Conservation (phyloP, 2,329 filamentous ascomycete species). For the Zarea fungicola region DNA sequence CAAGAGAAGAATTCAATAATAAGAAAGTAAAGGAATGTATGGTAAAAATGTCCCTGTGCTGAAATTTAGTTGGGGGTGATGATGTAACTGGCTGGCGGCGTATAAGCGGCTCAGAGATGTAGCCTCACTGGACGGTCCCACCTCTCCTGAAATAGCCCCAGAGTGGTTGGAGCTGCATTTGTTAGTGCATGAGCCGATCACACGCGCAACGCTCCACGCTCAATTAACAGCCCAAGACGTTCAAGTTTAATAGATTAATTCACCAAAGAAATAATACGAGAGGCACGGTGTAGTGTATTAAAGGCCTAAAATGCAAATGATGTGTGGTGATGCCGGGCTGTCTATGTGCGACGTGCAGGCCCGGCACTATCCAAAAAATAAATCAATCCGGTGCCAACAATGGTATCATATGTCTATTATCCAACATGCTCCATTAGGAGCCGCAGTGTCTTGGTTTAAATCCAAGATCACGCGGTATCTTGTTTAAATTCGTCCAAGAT, state of each 20-base stretch:
- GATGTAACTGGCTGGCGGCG: background rate
- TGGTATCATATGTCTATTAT: constrained; percentile 10
- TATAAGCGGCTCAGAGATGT: constrained; percentile 1
- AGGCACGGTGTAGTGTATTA: background rate
- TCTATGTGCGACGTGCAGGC: background rate
- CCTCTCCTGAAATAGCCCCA: constrained; percentile 1
- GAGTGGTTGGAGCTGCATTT: background rate
- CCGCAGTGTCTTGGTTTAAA: no score
- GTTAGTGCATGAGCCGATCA: no score
- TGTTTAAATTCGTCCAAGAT: no score
- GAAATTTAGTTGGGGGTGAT: constrained; percentile 5
- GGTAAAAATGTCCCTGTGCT: background rate
- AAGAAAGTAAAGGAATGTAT: background rate
- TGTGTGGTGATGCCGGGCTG: background rate
- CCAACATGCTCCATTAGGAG: background rate
- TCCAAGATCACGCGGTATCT: no score
- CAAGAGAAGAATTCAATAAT: background rate
- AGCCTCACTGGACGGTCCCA: background rate
- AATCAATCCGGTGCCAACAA: background rate
- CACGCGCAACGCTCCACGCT: no score
- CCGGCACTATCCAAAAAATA: background rate
- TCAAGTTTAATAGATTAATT: no score
- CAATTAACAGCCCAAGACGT: no score
- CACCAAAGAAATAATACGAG: background rate
- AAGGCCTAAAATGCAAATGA: constrained; percentile 8